Evolutionary conservation across 2,329 filamentous ascomycete genomes (phyloP), one percentile per base, ranked within the genome.

Genomic region (Colletotrichum sp.): DNA sequence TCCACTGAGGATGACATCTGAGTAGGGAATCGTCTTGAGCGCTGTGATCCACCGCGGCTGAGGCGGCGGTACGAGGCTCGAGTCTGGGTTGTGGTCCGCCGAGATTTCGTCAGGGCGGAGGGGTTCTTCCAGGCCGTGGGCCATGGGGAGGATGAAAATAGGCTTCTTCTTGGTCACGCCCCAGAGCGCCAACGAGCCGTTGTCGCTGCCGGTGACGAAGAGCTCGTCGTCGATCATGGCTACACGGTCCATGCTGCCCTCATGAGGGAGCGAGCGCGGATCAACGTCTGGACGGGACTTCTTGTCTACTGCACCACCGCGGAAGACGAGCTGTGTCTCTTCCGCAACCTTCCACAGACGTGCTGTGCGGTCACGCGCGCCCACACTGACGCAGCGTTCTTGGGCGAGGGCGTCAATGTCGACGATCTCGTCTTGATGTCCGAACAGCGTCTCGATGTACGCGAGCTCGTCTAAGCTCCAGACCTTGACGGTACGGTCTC

Each of bases 281-380:
- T 90, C 86, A 16, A 89, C 78, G 76, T 83, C 82, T 5, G 83
- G 80, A 25, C 70, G 72, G 63, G 77, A 69, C 80, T 91, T 92
- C 80, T 90, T 91, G 77, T 90, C 89, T 30, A 89, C 88, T 12
- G 86, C 85, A 57, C 93, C 94, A 74, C 96, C 96, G 64, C 96
- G 93, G 85, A 99, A 99, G 3, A 99, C 96, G 8, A 99, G 91
- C 83, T 99, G 97, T 2, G 94, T 95, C 86, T 99, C 96, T 81
- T 99, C 97, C 6, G 95, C 92, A 2, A 99, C 96, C 85, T 98
- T 98, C 97, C 97, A 99, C 80, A 98, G 87, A 75, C 97, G 91
- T 52, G 96, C 97, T 3, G 96, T 98, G 73, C 96, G 93, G 84
- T 99, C 97, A 78, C 97, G 91, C 8, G 95, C 94, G 71, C 97